A percentile compares a stretch with the other conserved stretches of the same genome.
These are phyloP conservation scores for Alternaria brassicae DNA, from an alignment of 2,329 filamentous ascomycete species.

Conservation along the genomic window DNA sequence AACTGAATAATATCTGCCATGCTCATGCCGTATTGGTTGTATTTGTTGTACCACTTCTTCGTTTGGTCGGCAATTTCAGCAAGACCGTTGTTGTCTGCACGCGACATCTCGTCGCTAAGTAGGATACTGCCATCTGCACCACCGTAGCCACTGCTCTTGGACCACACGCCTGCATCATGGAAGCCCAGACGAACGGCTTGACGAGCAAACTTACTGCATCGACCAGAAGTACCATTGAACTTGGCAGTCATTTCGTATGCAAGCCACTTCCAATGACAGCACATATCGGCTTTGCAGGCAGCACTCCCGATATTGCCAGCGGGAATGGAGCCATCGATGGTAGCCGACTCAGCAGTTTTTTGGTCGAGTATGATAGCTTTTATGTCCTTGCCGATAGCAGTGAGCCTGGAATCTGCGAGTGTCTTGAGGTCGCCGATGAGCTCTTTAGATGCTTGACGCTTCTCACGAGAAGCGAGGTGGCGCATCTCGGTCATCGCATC, in stretches of 20 bases:
- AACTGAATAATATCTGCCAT: slow-evolving; percentile 52
- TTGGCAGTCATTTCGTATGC: slow-evolving; percentile 44
- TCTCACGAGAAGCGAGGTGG: slow-evolving; percentile 22
- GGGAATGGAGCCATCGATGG: slow-evolving; percentile 34
- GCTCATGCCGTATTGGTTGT: slow-evolving; percentile 43
- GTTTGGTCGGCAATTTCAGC: slow-evolving; percentile 37
- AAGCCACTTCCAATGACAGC: slow-evolving; percentile 49
- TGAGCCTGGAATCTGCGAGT: slow-evolving; percentile 38
- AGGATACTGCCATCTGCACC: slow-evolving; percentile 46
- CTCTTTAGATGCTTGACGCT: slow-evolving; percentile 38
- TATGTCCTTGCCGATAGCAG: slow-evolving; percentile 44
- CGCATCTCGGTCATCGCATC: slow-evolving; percentile 31
- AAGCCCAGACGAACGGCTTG: slow-evolving; percentile 45
- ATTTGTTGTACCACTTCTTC: slow-evolving; percentile 43
- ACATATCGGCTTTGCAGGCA: slow-evolving; percentile 45
- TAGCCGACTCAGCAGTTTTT: slow-evolving; percentile 30
- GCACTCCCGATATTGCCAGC: slow-evolving; percentile 40
- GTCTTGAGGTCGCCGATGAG: slow-evolving; percentile 47
- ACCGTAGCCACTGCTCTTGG: slow-evolving; percentile 35
- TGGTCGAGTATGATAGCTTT: slow-evolving; percentile 43
- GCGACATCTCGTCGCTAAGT: slow-evolving; percentile 39
- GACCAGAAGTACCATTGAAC: slow-evolving; percentile 45
- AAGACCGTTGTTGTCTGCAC: slow-evolving; percentile 42
- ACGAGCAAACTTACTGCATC: slow-evolving; percentile 43
- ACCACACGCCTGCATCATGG: slow-evolving; percentile 46